These are phyloP conservation scores for Solanum rostratum DNA, from an alignment of 257 asterid species.

Conservation along the genomic window DNA sequence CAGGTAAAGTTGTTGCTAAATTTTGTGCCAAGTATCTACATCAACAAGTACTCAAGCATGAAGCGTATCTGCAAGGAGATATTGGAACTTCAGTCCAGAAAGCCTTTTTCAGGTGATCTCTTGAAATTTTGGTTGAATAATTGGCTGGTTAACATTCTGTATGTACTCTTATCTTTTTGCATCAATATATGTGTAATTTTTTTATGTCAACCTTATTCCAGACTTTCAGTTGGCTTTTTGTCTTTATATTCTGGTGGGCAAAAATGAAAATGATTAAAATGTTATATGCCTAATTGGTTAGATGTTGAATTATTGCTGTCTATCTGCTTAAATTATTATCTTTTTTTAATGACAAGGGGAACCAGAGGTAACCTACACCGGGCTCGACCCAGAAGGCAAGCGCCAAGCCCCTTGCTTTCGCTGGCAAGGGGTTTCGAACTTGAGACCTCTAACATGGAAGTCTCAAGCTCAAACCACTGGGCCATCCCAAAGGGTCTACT, in stretches of 20 bases:
- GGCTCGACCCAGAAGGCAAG: too few relatives aligned
- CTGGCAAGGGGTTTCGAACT: too few relatives aligned
- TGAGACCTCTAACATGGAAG: too few relatives aligned
- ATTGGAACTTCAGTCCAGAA: slow-evolving; percentile 74
- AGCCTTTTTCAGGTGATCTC: slow-evolving; percentile 79
- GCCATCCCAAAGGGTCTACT: too few relatives aligned
- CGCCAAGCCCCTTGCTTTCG: too few relatives aligned
- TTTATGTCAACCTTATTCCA: neutral
- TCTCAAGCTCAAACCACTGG: too few relatives aligned
- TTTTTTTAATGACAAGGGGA: too few relatives aligned
- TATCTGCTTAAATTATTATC: neutral
- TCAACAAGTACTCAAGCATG: slow-evolving; percentile 87
- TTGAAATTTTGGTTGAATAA: neutral
- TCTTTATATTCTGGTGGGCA: neutral
- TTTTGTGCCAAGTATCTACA: slow-evolving; percentile 98
- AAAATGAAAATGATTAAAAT: neutral
- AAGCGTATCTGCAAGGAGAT: slow-evolving; percentile 75
- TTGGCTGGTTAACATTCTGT: neutral
- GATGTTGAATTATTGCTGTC: neutral
- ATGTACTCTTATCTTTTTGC: neutral
- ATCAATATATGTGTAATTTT: neutral
- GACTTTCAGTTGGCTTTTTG: neutral
- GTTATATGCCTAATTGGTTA: neutral
- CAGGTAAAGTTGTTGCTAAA: slow-evolving; percentile 96
- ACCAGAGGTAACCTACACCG: too few relatives aligned